A percentile compares a stretch with the other conserved stretches of the same genome.
Evolutionary conservation across 371 early-diverging fungal genomes (phyloP).

Genomic region (Mycotypha africana): DNA sequence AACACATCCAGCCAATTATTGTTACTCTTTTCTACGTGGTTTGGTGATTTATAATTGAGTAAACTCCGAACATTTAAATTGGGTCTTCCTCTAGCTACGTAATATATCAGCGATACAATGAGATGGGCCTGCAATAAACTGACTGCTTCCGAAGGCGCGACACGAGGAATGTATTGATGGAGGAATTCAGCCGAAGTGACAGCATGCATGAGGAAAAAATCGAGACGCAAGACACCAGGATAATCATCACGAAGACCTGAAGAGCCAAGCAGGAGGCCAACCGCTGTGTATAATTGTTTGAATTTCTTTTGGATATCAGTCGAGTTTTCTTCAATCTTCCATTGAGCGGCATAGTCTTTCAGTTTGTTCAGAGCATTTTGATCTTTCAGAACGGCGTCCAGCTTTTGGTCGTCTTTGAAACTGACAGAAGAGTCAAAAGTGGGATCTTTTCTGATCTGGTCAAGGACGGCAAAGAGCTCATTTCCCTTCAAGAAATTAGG

Average conservation of each 20-base stretch:
- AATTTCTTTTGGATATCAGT: slow-evolving; percentile 26
- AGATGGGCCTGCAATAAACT: slow-evolving; percentile 37
- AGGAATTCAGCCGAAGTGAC: slow-evolving; percentile 50
- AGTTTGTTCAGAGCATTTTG: slow-evolving; percentile 19
- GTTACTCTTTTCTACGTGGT: slow-evolving; percentile 3
- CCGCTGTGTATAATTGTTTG: slow-evolving; percentile 29
- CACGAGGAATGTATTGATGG: slow-evolving; percentile 26
- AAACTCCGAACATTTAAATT: slow-evolving; percentile 27
- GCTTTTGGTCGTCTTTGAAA: slow-evolving; percentile 13
- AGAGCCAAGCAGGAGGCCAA: slow-evolving; percentile 20
- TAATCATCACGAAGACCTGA: slow-evolving; percentile 22
- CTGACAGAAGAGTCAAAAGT: slow-evolving; percentile 23
- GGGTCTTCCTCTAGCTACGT: slow-evolving; percentile 40
- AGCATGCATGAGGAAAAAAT: slow-evolving; percentile 52
- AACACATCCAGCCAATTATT: slow-evolving; percentile 48
- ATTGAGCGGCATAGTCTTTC: slow-evolving; percentile 21
- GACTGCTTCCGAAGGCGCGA: slow-evolving; percentile 30
- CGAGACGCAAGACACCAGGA: slow-evolving; percentile 21
- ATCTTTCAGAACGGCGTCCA: slow-evolving; percentile 17
- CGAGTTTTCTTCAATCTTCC: slow-evolving; percentile 26
- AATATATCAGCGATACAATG: slow-evolving; percentile 25
- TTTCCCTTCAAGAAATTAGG: slow-evolving; percentile 16
- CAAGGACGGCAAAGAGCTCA: slow-evolving; percentile 19
- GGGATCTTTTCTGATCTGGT: slow-evolving; percentile 24
- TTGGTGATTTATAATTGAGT: slow-evolving; percentile 16